A percentile compares a stretch with the other conserved stretches of the same genome.
Conservation (phyloP, 257 asterid species). For the Ocimum tenuiflorum region DNA sequence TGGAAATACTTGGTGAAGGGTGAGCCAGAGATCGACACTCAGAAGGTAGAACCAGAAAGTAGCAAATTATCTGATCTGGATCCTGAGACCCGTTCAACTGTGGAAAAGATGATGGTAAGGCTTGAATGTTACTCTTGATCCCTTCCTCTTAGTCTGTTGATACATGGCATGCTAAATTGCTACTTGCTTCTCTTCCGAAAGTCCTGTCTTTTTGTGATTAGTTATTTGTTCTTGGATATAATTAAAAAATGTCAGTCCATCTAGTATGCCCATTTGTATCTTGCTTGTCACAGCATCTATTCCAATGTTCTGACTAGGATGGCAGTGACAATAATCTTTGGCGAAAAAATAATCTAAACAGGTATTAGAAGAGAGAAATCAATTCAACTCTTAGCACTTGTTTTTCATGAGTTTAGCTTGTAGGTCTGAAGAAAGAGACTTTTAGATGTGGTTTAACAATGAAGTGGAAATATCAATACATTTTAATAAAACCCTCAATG, state of each 20-base stretch:
- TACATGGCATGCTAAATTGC: neutral
- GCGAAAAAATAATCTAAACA: no score
- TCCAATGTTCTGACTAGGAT: neutral
- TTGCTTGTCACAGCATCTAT: neutral
- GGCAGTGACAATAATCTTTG: neutral
- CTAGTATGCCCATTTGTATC: neutral
- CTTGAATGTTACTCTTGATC: neutral
- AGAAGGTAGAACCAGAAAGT: slow-evolving; percentile 78
- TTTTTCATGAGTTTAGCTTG: neutral
- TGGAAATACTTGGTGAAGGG: slow-evolving; percentile 90
- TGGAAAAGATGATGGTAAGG: slow-evolving; percentile 86
- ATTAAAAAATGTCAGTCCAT: neutral
- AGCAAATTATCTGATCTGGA: slow-evolving; percentile 74
- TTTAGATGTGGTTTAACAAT: no score
- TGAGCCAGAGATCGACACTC: slow-evolving; percentile 78
- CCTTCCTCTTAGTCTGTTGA: no score
- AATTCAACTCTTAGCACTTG: neutral
- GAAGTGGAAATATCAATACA: no score
- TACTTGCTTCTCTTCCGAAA: neutral
- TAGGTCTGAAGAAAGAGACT: neutral
- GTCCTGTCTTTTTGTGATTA: neutral
- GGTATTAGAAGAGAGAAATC: neutral
- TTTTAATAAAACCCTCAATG: no score
- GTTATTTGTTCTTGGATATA: neutral
- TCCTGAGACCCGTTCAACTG: slow-evolving; percentile 81